These are phyloP conservation scores for Vaccinium myrtillus DNA, from an alignment of 148 eudicot species.

Conservation along the genomic window DNA sequence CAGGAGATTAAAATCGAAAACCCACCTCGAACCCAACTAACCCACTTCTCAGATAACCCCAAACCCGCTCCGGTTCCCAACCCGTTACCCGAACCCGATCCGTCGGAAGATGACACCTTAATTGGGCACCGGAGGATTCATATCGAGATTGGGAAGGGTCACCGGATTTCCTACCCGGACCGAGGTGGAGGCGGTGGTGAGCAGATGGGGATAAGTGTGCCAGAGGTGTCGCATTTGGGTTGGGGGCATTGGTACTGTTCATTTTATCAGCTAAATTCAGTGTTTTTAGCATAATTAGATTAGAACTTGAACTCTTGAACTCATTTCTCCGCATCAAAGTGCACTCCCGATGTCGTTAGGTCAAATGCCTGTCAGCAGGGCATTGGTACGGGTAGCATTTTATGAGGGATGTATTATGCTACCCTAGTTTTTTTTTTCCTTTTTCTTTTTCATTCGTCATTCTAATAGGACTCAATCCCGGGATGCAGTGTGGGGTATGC, in stretches of 20 bases:
- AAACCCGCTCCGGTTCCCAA: constrained; percentile 20
- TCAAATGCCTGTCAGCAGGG: no score
- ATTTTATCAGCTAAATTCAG: no score
- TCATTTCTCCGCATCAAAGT: no score
- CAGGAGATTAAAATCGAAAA: constrained; percentile 49
- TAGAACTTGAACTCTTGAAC: no score
- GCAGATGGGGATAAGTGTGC: constrained; percentile 29
- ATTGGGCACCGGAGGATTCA: constrained; percentile 42
- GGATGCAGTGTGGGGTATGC: no score
- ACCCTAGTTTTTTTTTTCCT: no score
- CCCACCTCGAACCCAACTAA: constrained; percentile 22
- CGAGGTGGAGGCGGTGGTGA: constrained; percentile 27
- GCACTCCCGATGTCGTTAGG: no score
- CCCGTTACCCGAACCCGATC: constrained; percentile 36
- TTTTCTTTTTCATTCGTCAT: no score
- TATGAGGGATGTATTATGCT: no score
- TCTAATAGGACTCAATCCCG: no score
- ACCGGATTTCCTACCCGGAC: constrained; percentile 52
- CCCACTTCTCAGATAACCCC: constrained; percentile 11
- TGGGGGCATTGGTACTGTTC: constrained; percentile 72
- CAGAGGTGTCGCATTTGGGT: constrained; percentile 81
- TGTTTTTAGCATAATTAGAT: no score
- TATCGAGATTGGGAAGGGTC: constrained; percentile 56
- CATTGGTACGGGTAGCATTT: no score
- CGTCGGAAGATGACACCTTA: constrained; percentile 30